These are phyloP conservation scores for Aspergillus ruber DNA, from an alignment of 2,329 filamentous ascomycete genomes.

Conservation along the genomic window DNA sequence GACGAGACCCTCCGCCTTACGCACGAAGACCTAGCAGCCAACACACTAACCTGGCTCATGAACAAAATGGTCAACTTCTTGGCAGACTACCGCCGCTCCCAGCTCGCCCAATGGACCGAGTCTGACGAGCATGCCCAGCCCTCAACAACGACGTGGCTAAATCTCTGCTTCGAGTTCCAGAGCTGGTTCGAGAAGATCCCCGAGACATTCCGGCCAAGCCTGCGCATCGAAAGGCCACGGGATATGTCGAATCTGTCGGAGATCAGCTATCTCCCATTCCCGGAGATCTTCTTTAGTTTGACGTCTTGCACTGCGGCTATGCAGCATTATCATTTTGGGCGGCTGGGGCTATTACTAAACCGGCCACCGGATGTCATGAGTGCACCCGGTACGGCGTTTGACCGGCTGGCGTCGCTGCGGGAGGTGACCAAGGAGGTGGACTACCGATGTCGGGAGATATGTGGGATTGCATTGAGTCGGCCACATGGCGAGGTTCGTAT, in stretches of 20 bases:
- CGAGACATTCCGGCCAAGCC: constrained; percentile 51
- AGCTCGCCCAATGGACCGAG: constrained; percentile 27
- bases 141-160: constrained; percentile 47
- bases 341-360: constrained; percentile 56
- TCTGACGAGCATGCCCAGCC: constrained; percentile 36
- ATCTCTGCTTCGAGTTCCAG: constrained; percentile 49
- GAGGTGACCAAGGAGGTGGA: constrained; percentile 51
- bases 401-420: constrained; percentile 51
- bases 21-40: constrained; percentile 56
- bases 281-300: constrained; percentile 55
- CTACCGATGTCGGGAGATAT: constrained; percentile 52
- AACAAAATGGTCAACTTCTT: constrained; percentile 60
- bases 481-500: constrained; percentile 53
- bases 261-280: constrained; percentile 36
- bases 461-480: constrained; percentile 51
- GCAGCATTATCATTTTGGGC: constrained; percentile 60
- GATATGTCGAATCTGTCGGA: constrained; percentile 26
- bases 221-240: constrained; percentile 38
- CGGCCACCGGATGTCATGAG: constrained; percentile 51
- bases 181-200: constrained; percentile 53
- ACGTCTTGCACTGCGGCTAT: constrained; percentile 58
- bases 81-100: constrained; percentile 49
- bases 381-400: constrained; percentile 46
- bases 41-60: constrained; percentile 56
- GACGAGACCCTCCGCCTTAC: constrained; percentile 37